Evolutionary conservation across 2,329 filamentous ascomycete genomes (phyloP).

Genomic region (Neonectria sp.): DNA sequence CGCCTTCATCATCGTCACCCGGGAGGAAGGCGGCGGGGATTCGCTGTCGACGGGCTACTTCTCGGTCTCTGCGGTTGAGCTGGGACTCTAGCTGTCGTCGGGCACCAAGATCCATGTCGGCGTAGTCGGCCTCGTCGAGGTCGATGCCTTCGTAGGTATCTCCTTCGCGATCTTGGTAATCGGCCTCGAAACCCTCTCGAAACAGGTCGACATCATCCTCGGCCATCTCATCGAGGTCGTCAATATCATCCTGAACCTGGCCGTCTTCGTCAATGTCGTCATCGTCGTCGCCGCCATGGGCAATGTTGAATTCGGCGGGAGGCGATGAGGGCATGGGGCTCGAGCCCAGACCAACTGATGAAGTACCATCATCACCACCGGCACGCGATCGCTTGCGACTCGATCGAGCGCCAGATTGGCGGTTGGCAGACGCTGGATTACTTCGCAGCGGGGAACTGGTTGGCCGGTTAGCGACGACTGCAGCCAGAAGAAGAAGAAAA

Average conservation of each 20-base stretch:
- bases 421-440: constrained; percentile 87
- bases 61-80: constrained; percentile 81
- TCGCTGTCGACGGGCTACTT: constrained; percentile 76
- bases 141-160: constrained; percentile 80
- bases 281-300: constrained; percentile 77
- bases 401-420: constrained; percentile 70
- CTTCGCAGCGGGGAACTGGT: constrained; percentile 85
- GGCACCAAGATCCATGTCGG: constrained; percentile 75
- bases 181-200: constrained; percentile 79
- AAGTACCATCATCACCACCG: constrained; percentile 65
- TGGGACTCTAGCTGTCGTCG: constrained; percentile 81
- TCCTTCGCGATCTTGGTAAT: constrained; percentile 77
- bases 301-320: constrained; percentile 72
- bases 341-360: constrained; percentile 67
- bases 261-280: constrained; percentile 82
- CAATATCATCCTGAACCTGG: constrained; percentile 80
- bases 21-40: constrained; percentile 82
- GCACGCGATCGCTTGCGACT: constrained; percentile 71
- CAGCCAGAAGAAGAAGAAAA: neutral
- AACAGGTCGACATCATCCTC: constrained; percentile 88
- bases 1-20: constrained; percentile 87
- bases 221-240: constrained; percentile 85
- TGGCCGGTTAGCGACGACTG: constrained; percentile 25
- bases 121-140: constrained; percentile 83
- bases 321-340: constrained; percentile 78